Evolutionary conservation across 2,329 filamentous ascomycete genomes (phyloP).

Genomic region (Neonectria neomacrospora): DNA sequence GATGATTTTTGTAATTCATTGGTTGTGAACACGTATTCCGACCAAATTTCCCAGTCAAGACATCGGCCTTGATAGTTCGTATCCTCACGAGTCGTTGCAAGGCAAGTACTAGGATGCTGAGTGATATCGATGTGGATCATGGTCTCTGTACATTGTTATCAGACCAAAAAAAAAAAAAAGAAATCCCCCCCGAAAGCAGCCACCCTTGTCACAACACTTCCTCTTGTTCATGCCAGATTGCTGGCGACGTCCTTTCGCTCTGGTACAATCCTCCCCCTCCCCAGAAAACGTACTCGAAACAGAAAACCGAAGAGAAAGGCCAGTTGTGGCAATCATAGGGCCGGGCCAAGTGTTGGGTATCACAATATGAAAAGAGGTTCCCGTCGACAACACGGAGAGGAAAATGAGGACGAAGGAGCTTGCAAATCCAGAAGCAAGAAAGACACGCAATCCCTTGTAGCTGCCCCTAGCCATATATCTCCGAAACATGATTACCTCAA

Average conservation of each 20-base stretch:
- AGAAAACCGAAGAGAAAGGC: neutral
- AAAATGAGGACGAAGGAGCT: constrained; percentile 3
- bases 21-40: neutral
- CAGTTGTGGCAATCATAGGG: constrained; percentile 18
- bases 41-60: neutral
- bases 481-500: constrained; percentile 13
- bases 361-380: constrained; percentile 16
- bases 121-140: neutral
- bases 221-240: neutral
- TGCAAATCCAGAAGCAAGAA: neutral
- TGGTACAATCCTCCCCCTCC: neutral
- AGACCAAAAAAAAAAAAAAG: neutral
- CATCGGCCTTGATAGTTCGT: neutral
- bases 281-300: constrained; percentile 4
- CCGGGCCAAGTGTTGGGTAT: constrained; percentile 34
- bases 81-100: neutral
- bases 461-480: constrained; percentile 28
- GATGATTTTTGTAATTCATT: neutral
- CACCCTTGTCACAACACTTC: neutral
- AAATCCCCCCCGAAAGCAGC: neutral
- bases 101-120: neutral
- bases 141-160: neutral
- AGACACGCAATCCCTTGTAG: constrained; percentile 15
- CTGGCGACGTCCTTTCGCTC: neutral
- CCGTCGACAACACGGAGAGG: constrained; percentile 4